Conservation (phyloP, 345 rosid genomes). For the Pugionium dolabratum region DNA sequence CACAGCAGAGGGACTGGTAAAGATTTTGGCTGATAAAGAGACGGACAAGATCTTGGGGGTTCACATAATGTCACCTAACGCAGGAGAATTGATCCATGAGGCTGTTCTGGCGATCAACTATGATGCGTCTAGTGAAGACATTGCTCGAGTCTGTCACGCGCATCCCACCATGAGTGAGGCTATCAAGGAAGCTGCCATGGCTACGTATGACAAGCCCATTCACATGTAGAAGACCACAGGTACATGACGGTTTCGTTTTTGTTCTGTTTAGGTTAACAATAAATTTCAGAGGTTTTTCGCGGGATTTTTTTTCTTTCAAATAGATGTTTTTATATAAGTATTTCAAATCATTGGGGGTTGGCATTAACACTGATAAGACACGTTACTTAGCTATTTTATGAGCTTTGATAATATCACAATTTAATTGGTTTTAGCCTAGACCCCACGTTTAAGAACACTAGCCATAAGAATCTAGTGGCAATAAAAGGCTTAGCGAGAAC, state of each 20-base stretch:
- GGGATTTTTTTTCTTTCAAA: too few species aligned
- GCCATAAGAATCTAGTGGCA: not conserved
- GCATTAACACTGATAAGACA: too few species aligned
- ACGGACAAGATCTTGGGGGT: conserved; percentile 94
- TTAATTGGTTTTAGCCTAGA: not conserved
- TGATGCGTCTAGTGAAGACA: conserved; percentile 92
- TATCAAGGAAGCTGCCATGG: conserved; percentile 99
- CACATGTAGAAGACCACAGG: conserved; percentile 58
- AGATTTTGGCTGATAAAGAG: conserved; percentile 95
- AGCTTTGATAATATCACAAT: too few species aligned
- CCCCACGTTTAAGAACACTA: too few species aligned
- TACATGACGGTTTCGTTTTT: conserved; percentile 13
- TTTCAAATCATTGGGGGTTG: too few species aligned
- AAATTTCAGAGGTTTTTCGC: too few species aligned
- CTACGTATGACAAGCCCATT: conserved; percentile 97
- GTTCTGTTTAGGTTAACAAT: not conserved
- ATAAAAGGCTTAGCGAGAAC: not conserved
- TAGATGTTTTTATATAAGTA: too few species aligned
- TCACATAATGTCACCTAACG: conserved; percentile 93
- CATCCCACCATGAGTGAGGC: conserved; percentile 99
- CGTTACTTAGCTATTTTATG: too few species aligned
- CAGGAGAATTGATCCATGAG: conserved; percentile 97
- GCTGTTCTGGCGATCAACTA: conserved; percentile 85
- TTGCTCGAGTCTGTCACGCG: conserved; percentile 96
- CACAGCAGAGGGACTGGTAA: conserved; percentile 83